Evolutionary conservation across 306 rosid species (phyloP), one percentile per base, ranked within the genome.

Genomic region (Vigna unguiculata): DNA sequence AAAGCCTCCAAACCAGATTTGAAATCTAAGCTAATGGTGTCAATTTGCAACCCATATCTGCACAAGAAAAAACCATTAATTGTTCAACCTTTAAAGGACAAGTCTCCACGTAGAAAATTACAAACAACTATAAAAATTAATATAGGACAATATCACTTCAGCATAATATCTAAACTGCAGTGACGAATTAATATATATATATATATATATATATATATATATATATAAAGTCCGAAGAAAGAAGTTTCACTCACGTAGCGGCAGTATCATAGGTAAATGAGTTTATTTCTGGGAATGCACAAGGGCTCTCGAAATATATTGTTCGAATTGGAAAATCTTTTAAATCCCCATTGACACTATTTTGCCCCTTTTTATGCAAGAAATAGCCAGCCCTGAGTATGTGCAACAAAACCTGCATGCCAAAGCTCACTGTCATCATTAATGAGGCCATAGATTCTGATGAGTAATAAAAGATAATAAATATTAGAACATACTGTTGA

Each of bases 1-100:
- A 95, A 85, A 80, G 85, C 83, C 89, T 95, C 97, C 91, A 95
- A 84, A 76, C 97, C 97, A 80, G 97, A 90, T 86, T 92, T 95
- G 82, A 95, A 92, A 85, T 95, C 97, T 57, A 78, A 62, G 85
- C 87, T 68, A 74, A 95, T 90, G 78, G 85, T 90, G 78, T 95
- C 98, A 84, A 95, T 69, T 87, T 88, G 85, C 90, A 95, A 71
- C 74, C 91, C 97, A 79, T 95, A 92, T 73, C 98, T 95, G 98
- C 80, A 64, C 72, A 81, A 69, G 75, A 30, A 81, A 70, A 45
- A 68, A 80, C 11, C 55, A 76, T 61, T 46, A 86, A 59, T 32
- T 48, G 72, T 57, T 20, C 77, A 66, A 38, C 58, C 51, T 63
- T 78, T 22, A 65, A 59, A 14, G 65, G 58, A 57, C 17, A 32